Conservation (phyloP, 1,284 basidiomycete species). For the Trichosporon coremiiforme region DNA sequence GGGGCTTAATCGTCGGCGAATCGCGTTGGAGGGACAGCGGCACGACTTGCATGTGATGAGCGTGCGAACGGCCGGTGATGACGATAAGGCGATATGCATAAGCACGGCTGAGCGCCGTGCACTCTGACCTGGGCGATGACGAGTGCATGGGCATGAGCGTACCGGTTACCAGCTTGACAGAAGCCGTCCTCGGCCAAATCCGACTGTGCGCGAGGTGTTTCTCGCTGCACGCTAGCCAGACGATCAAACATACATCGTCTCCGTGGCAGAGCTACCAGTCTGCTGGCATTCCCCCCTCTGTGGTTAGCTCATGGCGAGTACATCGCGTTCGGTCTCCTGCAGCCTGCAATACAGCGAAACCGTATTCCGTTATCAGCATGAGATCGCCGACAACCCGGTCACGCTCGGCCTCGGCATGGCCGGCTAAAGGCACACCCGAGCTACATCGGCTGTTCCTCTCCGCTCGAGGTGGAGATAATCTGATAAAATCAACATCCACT, state of each 20-base stretch:
- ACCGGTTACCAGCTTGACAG: not conserved
- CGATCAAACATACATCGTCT: too few relatives aligned
- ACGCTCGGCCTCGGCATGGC: not conserved
- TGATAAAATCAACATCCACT: not conserved
- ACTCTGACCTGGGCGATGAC: not conserved
- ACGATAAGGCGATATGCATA: not conserved
- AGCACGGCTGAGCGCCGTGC: not conserved
- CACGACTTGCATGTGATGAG: too few relatives aligned
- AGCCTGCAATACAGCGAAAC: too few relatives aligned
- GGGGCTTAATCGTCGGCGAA: not conserved
- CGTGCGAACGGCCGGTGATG: not conserved
- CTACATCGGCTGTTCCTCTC: not conserved
- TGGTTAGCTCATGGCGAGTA: too few relatives aligned
- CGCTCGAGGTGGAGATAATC: not conserved
- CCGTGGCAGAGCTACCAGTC: too few relatives aligned
- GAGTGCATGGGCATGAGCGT: not conserved
- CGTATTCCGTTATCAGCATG: not conserved
- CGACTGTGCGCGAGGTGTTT: not conserved
- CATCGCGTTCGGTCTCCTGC: too few relatives aligned
- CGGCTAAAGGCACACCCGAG: constrained; percentile 1
- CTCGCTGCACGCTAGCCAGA: too few relatives aligned
- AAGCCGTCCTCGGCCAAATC: not conserved
- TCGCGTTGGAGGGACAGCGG: not conserved
- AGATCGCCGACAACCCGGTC: not conserved
- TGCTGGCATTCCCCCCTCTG: too few relatives aligned